Base-by-base conservation (phyloP, 1,139 yeast genomes). In the Suhomyces bolitotheri region DNA sequence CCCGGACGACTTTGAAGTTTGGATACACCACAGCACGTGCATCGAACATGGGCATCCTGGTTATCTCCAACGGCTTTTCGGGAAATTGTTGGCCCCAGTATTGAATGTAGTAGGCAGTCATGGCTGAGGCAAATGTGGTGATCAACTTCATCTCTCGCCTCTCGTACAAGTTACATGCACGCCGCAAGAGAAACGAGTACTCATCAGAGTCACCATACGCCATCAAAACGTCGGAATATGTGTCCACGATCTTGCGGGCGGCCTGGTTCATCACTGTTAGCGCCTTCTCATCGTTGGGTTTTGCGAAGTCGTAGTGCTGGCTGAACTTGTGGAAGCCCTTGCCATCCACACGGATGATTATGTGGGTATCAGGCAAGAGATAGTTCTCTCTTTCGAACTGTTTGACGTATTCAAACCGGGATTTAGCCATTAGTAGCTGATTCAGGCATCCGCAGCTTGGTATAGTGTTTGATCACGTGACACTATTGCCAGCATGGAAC, bases 181-280 rank as follows among this genome's bases (percentile, higher is more conserved):
- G 75, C 22, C 80, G 65, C 34, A 92, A 60, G 7, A 90, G 73
- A 58, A 90, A 90, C 15, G 94, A 84, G 57, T 85, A 92, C 62
- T 92, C 99, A 58, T 92, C 99, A 22, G 95, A 83, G 52, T 92
- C 97, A 0, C 99, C 99, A 55, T 84, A 92, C 0, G 96, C 95
- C 58, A 90, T 46, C 15, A 81, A 53, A 1, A 88, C 74, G 46
- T 94, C 98, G 7, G 87, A 78, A 16, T 84, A 71, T 28, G 69
- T 66, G 24, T 69, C 62, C 71, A 87, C 74, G 7, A 89, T 73
- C 31, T 75, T 73, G 40, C 54, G 49, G 0, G 98, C 98, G 2
- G 96, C 81, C 3, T 71, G 66, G 60, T 89, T 92, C 90, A 94
- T 89, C 39, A 89, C 76, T 8, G 68, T 62, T 31, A 92, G 61